These are phyloP conservation scores for Fusarium camptoceras DNA, from an alignment of 2,329 filamentous ascomycete genomes.

Conservation along the genomic window DNA sequence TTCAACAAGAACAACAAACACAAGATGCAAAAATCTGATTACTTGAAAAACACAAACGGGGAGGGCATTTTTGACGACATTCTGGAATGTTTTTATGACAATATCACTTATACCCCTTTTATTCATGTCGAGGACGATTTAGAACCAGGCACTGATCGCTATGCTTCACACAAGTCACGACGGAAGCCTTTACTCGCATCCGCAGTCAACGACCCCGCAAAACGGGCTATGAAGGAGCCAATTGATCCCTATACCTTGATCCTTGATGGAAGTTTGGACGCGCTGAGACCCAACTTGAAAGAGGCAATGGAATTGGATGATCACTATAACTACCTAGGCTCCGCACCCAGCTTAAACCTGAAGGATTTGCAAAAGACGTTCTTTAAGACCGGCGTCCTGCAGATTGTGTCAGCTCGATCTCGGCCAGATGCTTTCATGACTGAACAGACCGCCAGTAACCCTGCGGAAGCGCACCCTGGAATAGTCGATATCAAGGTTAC, in stretches of 20 bases:
- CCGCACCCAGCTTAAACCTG: conserved; percentile 79
- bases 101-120: conserved; percentile 97
- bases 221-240: conserved; percentile 79
- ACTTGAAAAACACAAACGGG: conserved; percentile 92
- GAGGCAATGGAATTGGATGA: conserved; percentile 95
- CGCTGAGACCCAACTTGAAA: conserved; percentile 84
- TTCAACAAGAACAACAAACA: conserved; percentile 99
- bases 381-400: conserved; percentile 89
- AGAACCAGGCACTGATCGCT: conserved; percentile 80
- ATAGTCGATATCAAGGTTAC: conserved; percentile 98
- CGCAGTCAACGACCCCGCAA: conserved; percentile 63
- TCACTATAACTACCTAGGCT: conserved; percentile 88
- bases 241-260: conserved; percentile 97
- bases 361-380: conserved; percentile 88
- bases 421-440: conserved; percentile 95
- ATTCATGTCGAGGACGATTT: conserved; percentile 96
- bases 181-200: conserved; percentile 77
- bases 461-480: conserved; percentile 86
- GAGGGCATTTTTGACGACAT: conserved; percentile 96
- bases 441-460: conserved; percentile 85
- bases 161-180: conserved; percentile 76
- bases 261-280: conserved; percentile 86
- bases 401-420: conserved; percentile 94
- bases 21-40: conserved; percentile 97
- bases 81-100: conserved; percentile 96